phyloP scores from a whole-genome alignment of 2,329 filamentous ascomycete genomes.

The Aspergillus ibericus region DNA sequence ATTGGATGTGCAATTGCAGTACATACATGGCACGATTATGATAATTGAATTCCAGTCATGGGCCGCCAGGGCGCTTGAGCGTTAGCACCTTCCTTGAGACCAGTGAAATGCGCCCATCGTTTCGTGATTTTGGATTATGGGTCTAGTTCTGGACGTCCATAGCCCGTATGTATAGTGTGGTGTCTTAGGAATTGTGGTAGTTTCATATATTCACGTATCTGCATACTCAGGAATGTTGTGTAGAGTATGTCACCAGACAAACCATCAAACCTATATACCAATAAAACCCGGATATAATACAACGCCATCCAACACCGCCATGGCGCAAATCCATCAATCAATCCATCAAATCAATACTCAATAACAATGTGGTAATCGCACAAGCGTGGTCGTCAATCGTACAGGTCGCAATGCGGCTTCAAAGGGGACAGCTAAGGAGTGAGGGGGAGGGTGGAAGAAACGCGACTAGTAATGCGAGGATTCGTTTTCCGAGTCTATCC shows the following conservation, averaged over 20 bases:
- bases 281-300: not conserved
- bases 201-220: no score
- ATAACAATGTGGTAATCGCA: not conserved
- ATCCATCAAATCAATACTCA: not conserved
- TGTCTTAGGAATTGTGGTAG: no score
- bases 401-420: not conserved
- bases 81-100: no score
- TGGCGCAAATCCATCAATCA: not conserved
- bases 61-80: no score
- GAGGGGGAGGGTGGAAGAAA: not conserved
- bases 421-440: not conserved
- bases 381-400: not conserved
- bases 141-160: no score
- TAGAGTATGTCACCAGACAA: not conserved
- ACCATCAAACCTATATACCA: not conserved
- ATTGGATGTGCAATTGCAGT: no score
- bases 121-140: no score
- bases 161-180: no score
- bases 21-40: no score
- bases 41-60: no score
- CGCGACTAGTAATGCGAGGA: conserved; percentile 3
- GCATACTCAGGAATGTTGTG: no score
- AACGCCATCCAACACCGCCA: not conserved
- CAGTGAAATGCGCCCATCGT: no score
- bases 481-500: conserved; percentile 3